Evolutionary conservation across 164 flowering plant species (phyloP), one percentile per base, ranked within the genome.

Genomic region (Euptelea pleiosperma): DNA sequence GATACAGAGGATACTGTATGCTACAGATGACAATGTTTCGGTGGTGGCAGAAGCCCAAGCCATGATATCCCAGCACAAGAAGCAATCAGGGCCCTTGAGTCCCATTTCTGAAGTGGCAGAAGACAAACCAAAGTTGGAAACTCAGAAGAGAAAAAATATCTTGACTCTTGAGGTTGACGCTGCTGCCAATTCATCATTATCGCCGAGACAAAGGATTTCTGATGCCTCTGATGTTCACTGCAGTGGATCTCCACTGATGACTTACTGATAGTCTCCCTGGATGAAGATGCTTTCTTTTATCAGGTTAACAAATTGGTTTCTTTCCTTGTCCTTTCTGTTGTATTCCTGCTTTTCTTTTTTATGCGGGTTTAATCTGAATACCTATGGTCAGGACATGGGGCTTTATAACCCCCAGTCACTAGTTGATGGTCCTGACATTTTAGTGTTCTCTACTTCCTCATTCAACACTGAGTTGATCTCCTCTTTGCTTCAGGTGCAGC

Each of bases 21-120:
- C 96, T 31, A 44, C 85, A 19, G 98, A 87, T 53, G 84, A 83
- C 50, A 86, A 67, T 73, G 75, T 77, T 44, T 74, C 98, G 3
- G 82, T 80, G 43, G 80, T 87, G 50, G 96, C 73, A 21, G 94
- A 89, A 67, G 91, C 92, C 52, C 85, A 86, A 70, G 91, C 87
- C 22, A 72, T 87, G 81, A 25, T 87, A 56, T 59, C 80, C 16
- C 62, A 59, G 61, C 62, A 63, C 1, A 66, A 66, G 40, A 69
- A 70, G 45, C 79, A 74, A 54, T 47, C 59, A 0, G 75, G 75
- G 14, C 60, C 52, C 21, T 51, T 79, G 67, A 78, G 83, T 68
- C 85, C 89, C 45, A 77, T 75, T 29, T 60, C 68, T 26, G 91
- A 84, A 53, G 73, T 45, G 9, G 58, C 78, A 8, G 88, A 80